phyloP scores from a whole-genome alignment of 108 stramenopile species.

The Cyclotella baltica region DNA sequence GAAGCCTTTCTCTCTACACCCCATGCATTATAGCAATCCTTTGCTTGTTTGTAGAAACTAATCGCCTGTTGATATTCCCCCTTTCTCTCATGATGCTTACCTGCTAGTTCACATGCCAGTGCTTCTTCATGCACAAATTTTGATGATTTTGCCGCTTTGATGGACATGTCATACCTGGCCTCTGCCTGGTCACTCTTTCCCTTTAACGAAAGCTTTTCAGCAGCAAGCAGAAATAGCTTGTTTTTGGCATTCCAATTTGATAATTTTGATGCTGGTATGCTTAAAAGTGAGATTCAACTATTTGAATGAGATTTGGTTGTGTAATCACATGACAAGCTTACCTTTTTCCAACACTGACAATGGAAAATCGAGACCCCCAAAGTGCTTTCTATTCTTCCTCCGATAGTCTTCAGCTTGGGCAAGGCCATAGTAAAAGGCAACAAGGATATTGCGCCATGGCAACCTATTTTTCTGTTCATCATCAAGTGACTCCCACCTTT shows the following conservation, averaged over 20 bases:
- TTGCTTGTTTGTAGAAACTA: slow-evolving; percentile 27
- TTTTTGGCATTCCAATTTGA: slow-evolving; percentile 8
- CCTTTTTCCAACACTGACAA: neutral
- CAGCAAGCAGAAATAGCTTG: slow-evolving; percentile 20
- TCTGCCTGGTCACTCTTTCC: slow-evolving; percentile 21
- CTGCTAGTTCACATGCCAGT: slow-evolving; percentile 24
- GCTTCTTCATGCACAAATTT: slow-evolving; percentile 40
- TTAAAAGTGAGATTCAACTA: neutral
- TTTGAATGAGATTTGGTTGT: neutral
- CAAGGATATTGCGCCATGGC: neutral
- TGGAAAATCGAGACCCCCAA: neutral
- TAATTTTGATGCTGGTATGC: neutral
- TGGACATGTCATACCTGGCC: slow-evolving; percentile 14
- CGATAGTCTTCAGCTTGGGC: neutral
- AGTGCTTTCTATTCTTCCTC: neutral
- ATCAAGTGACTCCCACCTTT: slow-evolving; percentile 2
- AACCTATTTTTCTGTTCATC: neutral
- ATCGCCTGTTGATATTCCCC: slow-evolving; percentile 12
- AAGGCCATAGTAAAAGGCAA: slow-evolving; percentile 1
- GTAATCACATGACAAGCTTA: neutral
- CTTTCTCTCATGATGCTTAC: slow-evolving; percentile 25
- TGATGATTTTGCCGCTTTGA: slow-evolving; percentile 23
- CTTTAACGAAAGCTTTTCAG: slow-evolving; percentile 24
- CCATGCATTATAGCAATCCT: slow-evolving; percentile 31
- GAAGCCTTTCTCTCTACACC: slow-evolving; percentile 21